These are phyloP conservation scores for Candolleomyces eurysporus DNA, from an alignment of 768 basidiomycete genomes.

Conservation along the genomic window DNA sequence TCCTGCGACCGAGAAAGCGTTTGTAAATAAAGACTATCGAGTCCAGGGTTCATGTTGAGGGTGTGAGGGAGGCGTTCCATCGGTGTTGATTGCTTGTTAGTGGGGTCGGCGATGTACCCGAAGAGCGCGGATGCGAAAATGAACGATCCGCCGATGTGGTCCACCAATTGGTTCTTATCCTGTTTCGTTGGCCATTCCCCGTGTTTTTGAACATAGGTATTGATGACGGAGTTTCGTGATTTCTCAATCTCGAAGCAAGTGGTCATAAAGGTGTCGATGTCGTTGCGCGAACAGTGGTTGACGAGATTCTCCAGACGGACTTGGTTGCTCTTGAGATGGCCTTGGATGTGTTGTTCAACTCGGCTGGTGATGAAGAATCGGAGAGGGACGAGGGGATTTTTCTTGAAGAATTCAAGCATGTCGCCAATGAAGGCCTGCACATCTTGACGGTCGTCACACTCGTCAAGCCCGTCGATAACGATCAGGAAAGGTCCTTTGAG, in stretches of 20 bases:
- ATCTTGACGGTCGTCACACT: constrained; percentile 9
- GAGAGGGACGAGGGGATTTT: neutral
- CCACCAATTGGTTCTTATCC: neutral
- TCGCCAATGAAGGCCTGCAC: constrained; percentile 8
- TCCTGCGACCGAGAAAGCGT: neutral
- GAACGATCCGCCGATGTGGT: neutral
- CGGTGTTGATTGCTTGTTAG: neutral
- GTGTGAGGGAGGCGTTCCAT: neutral
- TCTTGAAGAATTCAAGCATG: neutral
- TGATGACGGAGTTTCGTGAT: neutral
- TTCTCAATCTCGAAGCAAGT: neutral
- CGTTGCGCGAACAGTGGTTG: neutral
- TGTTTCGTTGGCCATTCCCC: neutral
- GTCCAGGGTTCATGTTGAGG: neutral
- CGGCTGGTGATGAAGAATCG: neutral
- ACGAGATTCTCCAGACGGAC: neutral
- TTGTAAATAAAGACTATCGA: neutral
- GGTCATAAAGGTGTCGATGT: neutral
- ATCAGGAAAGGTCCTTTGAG: neutral
- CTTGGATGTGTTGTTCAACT: neutral
- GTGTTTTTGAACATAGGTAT: neutral
- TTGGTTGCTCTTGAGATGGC: neutral
- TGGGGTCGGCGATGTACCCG: neutral
- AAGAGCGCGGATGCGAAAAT: constrained; percentile 19
- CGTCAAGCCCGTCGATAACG: constrained; percentile 19